A percentile compares a stretch with the other conserved stretches of the same genome.
Conservation (phyloP, 2,329 filamentous ascomycete genomes). For the Botrytis pseudocinerea region DNA sequence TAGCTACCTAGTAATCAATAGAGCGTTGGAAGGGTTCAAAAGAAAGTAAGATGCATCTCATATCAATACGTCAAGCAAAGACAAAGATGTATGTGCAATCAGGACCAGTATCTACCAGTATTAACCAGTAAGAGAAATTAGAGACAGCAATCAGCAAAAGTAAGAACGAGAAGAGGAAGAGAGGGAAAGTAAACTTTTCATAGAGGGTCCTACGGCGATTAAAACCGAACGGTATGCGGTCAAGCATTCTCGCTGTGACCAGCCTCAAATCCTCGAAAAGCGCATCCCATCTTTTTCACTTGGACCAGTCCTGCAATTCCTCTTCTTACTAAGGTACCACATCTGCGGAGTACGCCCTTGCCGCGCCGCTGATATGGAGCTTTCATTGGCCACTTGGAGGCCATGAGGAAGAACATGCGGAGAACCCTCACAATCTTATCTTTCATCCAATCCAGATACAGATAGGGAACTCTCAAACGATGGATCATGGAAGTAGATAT, state of each 20-base stretch:
- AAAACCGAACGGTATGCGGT: background rate
- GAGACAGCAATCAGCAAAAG: background rate
- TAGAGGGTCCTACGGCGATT: background rate
- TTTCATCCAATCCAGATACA: background rate
- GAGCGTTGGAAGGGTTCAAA: background rate
- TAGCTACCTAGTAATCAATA: constrained; percentile 3
- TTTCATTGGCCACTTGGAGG: background rate
- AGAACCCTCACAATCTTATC: background rate
- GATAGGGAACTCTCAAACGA: background rate
- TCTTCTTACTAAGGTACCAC: background rate
- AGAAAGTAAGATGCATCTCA: background rate
- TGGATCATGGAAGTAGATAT: background rate
- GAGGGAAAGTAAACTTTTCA: background rate
- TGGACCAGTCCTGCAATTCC: background rate
- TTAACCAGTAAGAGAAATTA: background rate
- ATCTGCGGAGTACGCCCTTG: background rate
- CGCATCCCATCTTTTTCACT: background rate
- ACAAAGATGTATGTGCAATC: background rate
- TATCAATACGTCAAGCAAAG: constrained; percentile 13
- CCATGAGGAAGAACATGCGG: constrained; percentile 2
- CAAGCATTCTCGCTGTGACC: constrained; percentile 16
- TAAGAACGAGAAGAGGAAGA: background rate
- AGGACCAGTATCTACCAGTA: background rate
- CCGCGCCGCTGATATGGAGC: background rate
- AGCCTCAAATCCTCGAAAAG: background rate